phyloP scores from a whole-genome alignment of 129 eudicot species.

The Saussurea involucrata region DNA sequence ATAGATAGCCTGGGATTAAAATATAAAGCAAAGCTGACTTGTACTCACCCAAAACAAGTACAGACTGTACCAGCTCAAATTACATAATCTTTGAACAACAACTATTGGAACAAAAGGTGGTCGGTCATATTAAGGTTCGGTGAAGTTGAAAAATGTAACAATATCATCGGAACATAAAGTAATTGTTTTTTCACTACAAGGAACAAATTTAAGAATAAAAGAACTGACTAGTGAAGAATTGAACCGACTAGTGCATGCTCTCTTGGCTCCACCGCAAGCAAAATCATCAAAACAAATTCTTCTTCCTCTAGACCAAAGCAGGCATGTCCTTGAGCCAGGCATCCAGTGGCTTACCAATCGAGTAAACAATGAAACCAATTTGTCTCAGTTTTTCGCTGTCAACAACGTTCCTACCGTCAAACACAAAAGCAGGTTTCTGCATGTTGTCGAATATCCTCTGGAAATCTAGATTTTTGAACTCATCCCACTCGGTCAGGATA shows the following conservation, averaged over 20 bases:
- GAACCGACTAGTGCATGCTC: conserved; percentile 19
- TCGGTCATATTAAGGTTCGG: conserved; percentile 19
- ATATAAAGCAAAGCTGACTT: not conserved
- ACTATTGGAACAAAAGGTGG: conserved; percentile 9
- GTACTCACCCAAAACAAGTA: not conserved
- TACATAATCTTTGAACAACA: conserved; percentile 13
- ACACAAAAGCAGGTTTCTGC: conserved; percentile 89
- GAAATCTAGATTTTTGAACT: conserved; percentile 74
- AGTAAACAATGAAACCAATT: conserved; percentile 83
- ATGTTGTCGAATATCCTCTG: conserved; percentile 73
- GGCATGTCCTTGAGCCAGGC: conserved; percentile 95
- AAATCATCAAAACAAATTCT: conserved; percentile 6
- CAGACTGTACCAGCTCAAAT: not conserved
- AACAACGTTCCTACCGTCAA: conserved; percentile 80
- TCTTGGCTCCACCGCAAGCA: conserved; percentile 21
- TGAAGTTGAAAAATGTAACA: conserved; percentile 15
- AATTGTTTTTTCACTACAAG: conserved; percentile 19
- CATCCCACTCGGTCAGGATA: conserved; percentile 87
- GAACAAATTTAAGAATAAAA: conserved; percentile 31
- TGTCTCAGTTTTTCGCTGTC: conserved; percentile 62
- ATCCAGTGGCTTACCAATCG: conserved; percentile 89
- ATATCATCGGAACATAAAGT: conserved; percentile 18
- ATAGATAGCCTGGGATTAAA: not conserved
- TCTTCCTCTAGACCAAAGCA: conserved; percentile 49
- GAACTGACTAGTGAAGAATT: conserved; percentile 41